These are phyloP conservation scores for Casuarina cunninghamiana DNA, from an alignment of 306 rosid genomes.

Conservation along the genomic window DNA sequence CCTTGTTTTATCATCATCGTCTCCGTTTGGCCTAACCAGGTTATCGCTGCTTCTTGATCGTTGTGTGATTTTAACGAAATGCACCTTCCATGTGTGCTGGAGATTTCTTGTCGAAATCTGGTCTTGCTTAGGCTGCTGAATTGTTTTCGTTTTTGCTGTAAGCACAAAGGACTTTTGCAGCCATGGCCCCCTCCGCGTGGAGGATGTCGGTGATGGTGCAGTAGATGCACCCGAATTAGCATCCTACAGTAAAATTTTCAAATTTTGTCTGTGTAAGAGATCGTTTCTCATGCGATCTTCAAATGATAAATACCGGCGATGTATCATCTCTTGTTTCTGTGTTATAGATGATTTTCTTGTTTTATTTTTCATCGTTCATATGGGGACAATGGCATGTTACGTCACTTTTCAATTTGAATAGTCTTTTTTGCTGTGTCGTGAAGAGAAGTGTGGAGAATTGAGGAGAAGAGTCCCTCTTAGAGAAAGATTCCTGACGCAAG, in stretches of 20 bases:
- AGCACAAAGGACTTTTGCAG: too few relatives aligned
- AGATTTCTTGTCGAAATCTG: too few relatives aligned
- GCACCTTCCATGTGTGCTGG: too few relatives aligned
- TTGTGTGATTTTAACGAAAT: background rate
- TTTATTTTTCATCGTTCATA: background rate
- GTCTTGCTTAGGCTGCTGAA: too few relatives aligned
- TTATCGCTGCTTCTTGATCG: background rate
- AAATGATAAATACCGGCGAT: background rate
- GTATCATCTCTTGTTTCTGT: background rate
- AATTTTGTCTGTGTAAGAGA: too few relatives aligned
- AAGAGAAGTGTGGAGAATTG: background rate
- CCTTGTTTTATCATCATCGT: background rate
- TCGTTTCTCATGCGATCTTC: too few relatives aligned
- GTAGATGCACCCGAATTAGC: too few relatives aligned
- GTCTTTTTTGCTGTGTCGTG: background rate
- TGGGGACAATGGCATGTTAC: background rate
- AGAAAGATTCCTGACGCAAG: conserved; percentile 10
- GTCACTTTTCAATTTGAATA: background rate
- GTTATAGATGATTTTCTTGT: background rate
- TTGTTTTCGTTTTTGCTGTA: too few relatives aligned
- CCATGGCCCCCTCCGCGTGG: too few relatives aligned
- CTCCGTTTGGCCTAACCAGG: conserved; percentile 18
- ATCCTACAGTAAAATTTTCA: too few relatives aligned
- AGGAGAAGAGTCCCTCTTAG: background rate
- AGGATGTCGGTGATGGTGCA: too few relatives aligned